Conservation (phyloP, 176 grass and related monocot species). For the Eragrostis nindensis region DNA sequence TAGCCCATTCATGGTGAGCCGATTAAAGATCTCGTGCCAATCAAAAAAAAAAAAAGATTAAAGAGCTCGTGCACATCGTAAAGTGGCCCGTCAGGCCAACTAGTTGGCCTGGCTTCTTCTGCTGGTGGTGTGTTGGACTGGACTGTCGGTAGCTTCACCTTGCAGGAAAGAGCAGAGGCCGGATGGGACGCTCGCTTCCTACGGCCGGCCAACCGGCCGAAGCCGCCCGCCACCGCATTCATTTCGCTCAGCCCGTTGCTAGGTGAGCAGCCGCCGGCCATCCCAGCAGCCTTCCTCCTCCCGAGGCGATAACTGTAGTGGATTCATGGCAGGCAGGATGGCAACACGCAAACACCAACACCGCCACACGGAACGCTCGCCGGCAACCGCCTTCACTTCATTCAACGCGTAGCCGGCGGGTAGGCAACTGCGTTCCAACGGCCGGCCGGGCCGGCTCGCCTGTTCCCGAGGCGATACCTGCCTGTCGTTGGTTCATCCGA, state of each 20-base stretch:
- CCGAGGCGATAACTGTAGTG: conserved; percentile 28
- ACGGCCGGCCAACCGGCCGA: background rate
- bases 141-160: too few species aligned
- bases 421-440: conserved; percentile 29
- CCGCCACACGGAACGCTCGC: too few species aligned
- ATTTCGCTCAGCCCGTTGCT: background rate
- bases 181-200: too few species aligned
- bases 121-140: too few species aligned
- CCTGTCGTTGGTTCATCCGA: too few species aligned
- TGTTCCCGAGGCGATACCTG: conserved; percentile 23
- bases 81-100: background rate
- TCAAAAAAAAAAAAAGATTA: too few species aligned
- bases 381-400: background rate
- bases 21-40: too few species aligned
- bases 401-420: background rate
- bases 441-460: background rate
- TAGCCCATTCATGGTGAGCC: too few species aligned
- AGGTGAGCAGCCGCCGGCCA: conserved; percentile 18
- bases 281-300: background rate
- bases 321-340: background rate
- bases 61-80: background rate
- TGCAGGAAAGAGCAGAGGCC: background rate
- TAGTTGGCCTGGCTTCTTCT: background rate
- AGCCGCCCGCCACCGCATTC: background rate
- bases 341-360: too few species aligned